phyloP scores from a whole-genome alignment of 345 rosid genomes.

The Sonneratia caseolaris region DNA sequence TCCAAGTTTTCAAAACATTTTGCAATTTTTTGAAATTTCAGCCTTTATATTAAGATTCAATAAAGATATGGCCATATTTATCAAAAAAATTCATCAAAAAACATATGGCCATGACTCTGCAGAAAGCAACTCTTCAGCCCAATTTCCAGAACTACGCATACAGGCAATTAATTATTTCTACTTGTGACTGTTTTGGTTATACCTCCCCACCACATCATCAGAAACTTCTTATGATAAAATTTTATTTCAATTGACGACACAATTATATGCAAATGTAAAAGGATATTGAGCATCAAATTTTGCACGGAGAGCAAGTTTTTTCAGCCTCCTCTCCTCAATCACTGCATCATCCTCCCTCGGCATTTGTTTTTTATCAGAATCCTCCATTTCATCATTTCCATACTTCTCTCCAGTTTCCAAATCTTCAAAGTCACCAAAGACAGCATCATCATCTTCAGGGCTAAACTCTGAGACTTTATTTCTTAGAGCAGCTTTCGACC shows the following conservation, averaged over 20 bases:
- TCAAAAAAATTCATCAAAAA: background rate
- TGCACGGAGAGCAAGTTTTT: slow-evolving; percentile 78
- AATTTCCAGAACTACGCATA: background rate
- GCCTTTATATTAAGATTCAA: background rate
- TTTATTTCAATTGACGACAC: background rate
- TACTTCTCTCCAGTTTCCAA: slow-evolving; percentile 68
- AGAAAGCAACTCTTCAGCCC: background rate
- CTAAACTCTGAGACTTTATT: slow-evolving; percentile 28
- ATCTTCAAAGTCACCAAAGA: slow-evolving; percentile 88
- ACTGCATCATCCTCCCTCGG: slow-evolving; percentile 38
- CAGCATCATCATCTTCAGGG: slow-evolving; percentile 34
- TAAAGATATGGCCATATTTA: background rate
- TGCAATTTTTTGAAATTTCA: background rate
- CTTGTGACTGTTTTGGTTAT: background rate
- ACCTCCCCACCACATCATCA: background rate
- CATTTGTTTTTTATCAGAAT: slow-evolving; percentile 18
- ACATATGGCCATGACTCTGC: background rate
- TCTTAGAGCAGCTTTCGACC: slow-evolving; percentile 70
- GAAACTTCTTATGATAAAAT: background rate
- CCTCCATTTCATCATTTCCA: slow-evolving; percentile 23
- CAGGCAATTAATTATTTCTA: background rate
- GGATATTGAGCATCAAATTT: slow-evolving; percentile 87
- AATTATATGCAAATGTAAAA: slow-evolving; percentile 18
- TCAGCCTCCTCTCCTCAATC: slow-evolving; percentile 50
- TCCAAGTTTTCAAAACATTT: too few species aligned